A percentile compares a stretch with the other conserved stretches of the same genome.
phyloP scores from a whole-genome alignment of 2,329 filamentous ascomycete genomes.

The Zalaria sp. region DNA sequence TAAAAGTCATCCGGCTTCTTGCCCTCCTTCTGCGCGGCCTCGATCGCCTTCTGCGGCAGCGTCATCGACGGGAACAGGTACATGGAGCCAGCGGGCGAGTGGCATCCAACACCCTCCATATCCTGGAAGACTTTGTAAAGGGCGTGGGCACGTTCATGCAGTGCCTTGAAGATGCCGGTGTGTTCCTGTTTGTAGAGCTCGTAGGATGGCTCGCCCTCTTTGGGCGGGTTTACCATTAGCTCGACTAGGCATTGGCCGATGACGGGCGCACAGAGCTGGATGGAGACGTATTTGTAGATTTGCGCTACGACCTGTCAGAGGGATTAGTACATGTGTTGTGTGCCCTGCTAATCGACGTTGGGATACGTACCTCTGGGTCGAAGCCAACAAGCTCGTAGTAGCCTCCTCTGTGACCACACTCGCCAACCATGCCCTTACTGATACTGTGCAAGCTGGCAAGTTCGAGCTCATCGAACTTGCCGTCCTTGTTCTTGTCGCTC shows the following conservation, averaged over 20 bases:
- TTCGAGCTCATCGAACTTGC: slow-evolving; percentile 72
- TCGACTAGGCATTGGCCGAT: slow-evolving; percentile 93
- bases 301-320: slow-evolving; percentile 61
- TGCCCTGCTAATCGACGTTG: background rate
- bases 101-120: slow-evolving; percentile 94
- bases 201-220: slow-evolving; percentile 68
- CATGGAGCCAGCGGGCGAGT: slow-evolving; percentile 86
- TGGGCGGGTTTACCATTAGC: slow-evolving; percentile 93
- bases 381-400: slow-evolving; percentile 96
- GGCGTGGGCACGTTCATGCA: slow-evolving; percentile 67
- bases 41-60: slow-evolving; percentile 60
- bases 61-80: slow-evolving; percentile 95
- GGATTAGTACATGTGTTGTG: slow-evolving; percentile 7
- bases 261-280: slow-evolving; percentile 91
- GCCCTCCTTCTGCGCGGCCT: slow-evolving; percentile 59
- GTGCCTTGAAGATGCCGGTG: slow-evolving; percentile 62
- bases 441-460: slow-evolving; percentile 84
- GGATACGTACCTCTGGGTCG: slow-evolving; percentile 33
- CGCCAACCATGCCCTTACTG: slow-evolving; percentile 97
- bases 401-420: slow-evolving; percentile 93
- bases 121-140: slow-evolving; percentile 80
- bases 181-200: slow-evolving; percentile 78
- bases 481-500: slow-evolving; percentile 43
- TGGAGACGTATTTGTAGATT: slow-evolving; percentile 98
- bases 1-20: slow-evolving; percentile 85